Evolutionary conservation across 345 rosid species (phyloP).

Genomic region (Pugionium dolabratum): DNA sequence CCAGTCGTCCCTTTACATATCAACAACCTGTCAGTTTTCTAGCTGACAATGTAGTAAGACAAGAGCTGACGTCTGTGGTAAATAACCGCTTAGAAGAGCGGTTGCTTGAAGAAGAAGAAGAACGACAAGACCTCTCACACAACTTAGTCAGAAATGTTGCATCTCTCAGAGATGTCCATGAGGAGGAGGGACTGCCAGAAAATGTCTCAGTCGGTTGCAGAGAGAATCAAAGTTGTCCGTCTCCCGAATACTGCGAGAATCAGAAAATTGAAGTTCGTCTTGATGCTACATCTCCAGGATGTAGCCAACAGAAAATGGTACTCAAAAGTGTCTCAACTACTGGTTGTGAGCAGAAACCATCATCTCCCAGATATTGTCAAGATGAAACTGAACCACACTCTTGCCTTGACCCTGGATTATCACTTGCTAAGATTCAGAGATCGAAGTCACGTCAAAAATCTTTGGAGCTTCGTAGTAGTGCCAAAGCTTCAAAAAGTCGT

Average conservation of each 20-base stretch:
- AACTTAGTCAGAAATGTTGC: constrained; percentile 35
- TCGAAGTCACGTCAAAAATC: constrained; percentile 75
- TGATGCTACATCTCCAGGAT: constrained; percentile 29
- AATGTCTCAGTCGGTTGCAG: constrained; percentile 26
- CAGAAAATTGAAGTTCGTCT: constrained; percentile 19
- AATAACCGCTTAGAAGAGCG: constrained; percentile 33
- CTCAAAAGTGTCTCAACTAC: constrained; percentile 38
- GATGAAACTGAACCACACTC: constrained; percentile 39
- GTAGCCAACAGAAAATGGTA: constrained; percentile 29
- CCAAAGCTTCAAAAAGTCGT: constrained; percentile 46
- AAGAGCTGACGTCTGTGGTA: constrained; percentile 23
- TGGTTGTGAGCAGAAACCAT: constrained; percentile 41
- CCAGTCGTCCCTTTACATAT: constrained; percentile 40
- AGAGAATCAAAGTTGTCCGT: constrained; percentile 24
- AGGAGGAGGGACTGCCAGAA: constrained; percentile 41
- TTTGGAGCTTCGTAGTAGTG: constrained; percentile 65
- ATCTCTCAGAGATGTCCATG: constrained; percentile 54
- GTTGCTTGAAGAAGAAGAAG: constrained; percentile 40
- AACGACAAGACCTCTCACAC: constrained; percentile 36
- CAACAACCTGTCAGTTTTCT: constrained; percentile 36
- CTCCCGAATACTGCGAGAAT: constrained; percentile 17
- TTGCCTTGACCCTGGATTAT: constrained; percentile 43
- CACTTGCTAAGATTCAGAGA: constrained; percentile 68
- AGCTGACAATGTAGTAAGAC: constrained; percentile 40
- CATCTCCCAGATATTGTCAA: constrained; percentile 50